phyloP scores from a whole-genome alignment of 2,329 filamentous ascomycete genomes.

The Alternaria rosae region DNA sequence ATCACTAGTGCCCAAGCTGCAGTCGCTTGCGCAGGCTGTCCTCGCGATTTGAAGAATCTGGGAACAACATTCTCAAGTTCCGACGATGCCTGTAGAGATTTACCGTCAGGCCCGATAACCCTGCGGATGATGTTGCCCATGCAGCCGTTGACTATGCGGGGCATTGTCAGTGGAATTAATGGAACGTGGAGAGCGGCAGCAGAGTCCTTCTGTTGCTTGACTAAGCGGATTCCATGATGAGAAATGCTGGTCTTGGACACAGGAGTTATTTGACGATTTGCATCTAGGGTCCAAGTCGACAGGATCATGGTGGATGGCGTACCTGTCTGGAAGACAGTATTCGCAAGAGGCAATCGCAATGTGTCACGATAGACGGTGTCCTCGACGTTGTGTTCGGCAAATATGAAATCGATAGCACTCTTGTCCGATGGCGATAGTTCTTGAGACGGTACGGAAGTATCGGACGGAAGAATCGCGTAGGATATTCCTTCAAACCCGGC shows the following conservation, averaged over 20 bases:
- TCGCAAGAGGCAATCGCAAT: slow-evolving; percentile 72
- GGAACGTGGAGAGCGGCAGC: slow-evolving; percentile 51
- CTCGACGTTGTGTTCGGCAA: slow-evolving; percentile 5
- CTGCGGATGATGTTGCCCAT: slow-evolving; percentile 82
- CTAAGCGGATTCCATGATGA: slow-evolving; percentile 25
- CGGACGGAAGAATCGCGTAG: slow-evolving; percentile 30
- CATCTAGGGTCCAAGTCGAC: slow-evolving; percentile 29
- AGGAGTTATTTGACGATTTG: slow-evolving; percentile 8
- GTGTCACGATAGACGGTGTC: slow-evolving; percentile 12
- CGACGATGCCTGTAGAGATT: slow-evolving; percentile 68
- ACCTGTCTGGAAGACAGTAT: slow-evolving; percentile 79
- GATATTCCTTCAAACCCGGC: slow-evolving; percentile 46
- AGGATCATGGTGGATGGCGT: slow-evolving; percentile 44
- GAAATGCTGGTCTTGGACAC: slow-evolving; percentile 21
- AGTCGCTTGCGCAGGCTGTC: slow-evolving; percentile 57
- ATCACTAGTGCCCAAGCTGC: slow-evolving; percentile 78
- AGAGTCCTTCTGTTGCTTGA: neutral
- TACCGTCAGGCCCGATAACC: slow-evolving; percentile 58
- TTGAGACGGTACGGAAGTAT: slow-evolving; percentile 18
- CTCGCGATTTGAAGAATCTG: slow-evolving; percentile 59
- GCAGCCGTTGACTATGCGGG: slow-evolving; percentile 68
- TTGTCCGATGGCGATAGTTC: slow-evolving; percentile 17
- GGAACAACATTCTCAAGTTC: slow-evolving; percentile 74
- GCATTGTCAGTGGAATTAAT: slow-evolving; percentile 68
- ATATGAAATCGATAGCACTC: slow-evolving; percentile 37